These are phyloP conservation scores for Boletus subcaerulescens DNA, from an alignment of 768 basidiomycete genomes.

Conservation along the genomic window DNA sequence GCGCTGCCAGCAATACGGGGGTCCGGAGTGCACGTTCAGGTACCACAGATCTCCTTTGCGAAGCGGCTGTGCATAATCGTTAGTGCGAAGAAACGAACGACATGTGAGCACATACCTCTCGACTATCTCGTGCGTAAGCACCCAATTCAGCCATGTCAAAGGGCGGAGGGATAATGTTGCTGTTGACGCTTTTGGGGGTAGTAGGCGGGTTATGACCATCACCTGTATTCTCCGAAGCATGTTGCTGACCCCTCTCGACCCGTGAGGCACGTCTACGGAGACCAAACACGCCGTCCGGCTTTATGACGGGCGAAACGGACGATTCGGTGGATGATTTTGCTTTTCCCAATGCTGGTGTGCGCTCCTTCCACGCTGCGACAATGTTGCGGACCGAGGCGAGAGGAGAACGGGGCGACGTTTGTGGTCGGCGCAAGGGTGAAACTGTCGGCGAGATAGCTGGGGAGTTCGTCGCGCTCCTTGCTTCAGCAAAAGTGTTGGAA, in stretches of 20 bases:
- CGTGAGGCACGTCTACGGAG: conserved; percentile 33
- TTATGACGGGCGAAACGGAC: conserved; percentile 35
- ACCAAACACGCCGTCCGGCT: conserved; percentile 31
- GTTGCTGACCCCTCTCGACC: conserved; percentile 18
- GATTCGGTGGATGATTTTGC: conserved; percentile 38
- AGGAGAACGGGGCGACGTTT: conserved; percentile 67
- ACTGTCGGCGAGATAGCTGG: conserved; percentile 40
- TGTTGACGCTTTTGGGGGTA: conserved; percentile 30
- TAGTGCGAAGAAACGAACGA: conserved; percentile 2
- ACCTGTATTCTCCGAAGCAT: conserved; percentile 8
- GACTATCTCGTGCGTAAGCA: conserved; percentile 37
- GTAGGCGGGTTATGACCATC: conserved; percentile 11
- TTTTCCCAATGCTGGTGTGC: conserved; percentile 47
- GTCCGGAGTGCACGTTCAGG: conserved; percentile 83
- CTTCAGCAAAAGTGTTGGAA: conserved; percentile 40
- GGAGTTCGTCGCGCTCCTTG: conserved; percentile 22
- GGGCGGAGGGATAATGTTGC: conserved; percentile 40
- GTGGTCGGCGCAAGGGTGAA: conserved; percentile 58
- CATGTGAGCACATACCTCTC: conserved; percentile 37
- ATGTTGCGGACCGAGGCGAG: conserved; percentile 74
- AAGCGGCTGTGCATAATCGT: conserved; percentile 56
- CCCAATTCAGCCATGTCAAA: conserved; percentile 49
- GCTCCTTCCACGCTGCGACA: conserved; percentile 78
- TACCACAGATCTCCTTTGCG: conserved; percentile 88
- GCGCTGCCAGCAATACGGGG: conserved; percentile 77